phyloP scores from a whole-genome alignment of 805 yeast species.

The Hagleromyces aurorensis region DNA sequence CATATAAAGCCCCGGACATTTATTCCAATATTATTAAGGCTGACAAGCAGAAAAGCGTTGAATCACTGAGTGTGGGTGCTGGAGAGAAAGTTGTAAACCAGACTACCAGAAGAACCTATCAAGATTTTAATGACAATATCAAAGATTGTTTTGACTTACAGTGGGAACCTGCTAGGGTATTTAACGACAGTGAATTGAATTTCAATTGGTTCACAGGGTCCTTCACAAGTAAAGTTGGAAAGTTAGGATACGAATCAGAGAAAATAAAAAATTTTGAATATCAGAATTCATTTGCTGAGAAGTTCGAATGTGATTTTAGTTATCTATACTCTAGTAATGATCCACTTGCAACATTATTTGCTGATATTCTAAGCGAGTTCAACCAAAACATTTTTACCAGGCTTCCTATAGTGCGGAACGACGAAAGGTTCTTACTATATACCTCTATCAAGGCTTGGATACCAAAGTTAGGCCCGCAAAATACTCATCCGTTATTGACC shows the following conservation, averaged over 20 bases:
- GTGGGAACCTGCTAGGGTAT: constrained; percentile 6
- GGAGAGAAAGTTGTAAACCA: constrained; percentile 1
- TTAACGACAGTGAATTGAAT: constrained; percentile 4
- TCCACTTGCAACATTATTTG: constrained; percentile 5
- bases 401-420: constrained; percentile 2
- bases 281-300: not conserved
- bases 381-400: constrained; percentile 5
- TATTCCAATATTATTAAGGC: constrained; percentile 2
- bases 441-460: constrained; percentile 37
- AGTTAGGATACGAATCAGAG: constrained; percentile 1
- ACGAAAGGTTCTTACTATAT: constrained; percentile 21
- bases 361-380: constrained; percentile 3
- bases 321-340: constrained; percentile 4
- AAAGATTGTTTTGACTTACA: constrained; percentile 8
- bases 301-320: constrained; percentile 1
- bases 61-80: constrained; percentile 2
- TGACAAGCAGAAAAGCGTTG: constrained; percentile 2
- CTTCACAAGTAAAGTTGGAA: too few species aligned
- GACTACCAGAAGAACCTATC: not conserved
- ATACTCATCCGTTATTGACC: constrained; percentile 34
- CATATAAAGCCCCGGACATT: constrained; percentile 1
- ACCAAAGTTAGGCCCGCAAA: constrained; percentile 36
- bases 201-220: constrained; percentile 8
- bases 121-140: not conserved
- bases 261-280: not conserved